Evolutionary conservation across 192 early-diverging fungal genomes (phyloP), one percentile per base, ranked within the genome.

Genomic region (Backusella circina): DNA sequence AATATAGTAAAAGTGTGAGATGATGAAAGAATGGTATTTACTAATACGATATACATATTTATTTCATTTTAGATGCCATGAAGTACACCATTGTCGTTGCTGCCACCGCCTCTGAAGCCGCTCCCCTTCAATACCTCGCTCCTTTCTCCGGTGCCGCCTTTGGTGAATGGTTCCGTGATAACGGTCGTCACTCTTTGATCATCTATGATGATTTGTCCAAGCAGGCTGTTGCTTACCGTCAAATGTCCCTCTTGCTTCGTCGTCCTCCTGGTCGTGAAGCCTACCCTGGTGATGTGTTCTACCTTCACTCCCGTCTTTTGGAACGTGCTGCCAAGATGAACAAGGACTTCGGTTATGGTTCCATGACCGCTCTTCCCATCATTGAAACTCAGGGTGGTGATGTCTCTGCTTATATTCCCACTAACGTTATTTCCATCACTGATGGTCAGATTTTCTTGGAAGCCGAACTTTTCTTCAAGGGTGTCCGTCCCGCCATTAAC

Each of bases 381-480:
- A 98, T 99, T 89, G 97, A 99, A 86, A 99, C 97, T 79, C 96
- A 98, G 90, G 97, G 97, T 91, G 97, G 97, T 87, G 97, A 98
- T 94, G 97, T 99, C 86, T 99, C 97, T 79, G 97, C 97, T 32
- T 99, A 99, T 91, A 99, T 99, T 91, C 97, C 97, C 76, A 99
- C 97, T 82, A 99, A 99, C 90, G 96, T 99, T 82, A 99, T 99
- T 97, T 99, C 97, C 86, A 99, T 99, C 81, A 99, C 97, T 78
- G 97, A 99, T 88, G 97, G 97, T 50, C 97, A 99, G 88, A 98
- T 99, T 78, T 99, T 99, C 93, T 91, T 99, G 90, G 97, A 99
- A 88, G 96, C 97, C 70, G 97, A 99, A 88, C 90, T 99, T 71
- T 99, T 99, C 94, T 99, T 98, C 94, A 99, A 98, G 94, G 97